Evolutionary conservation across 2,329 filamentous ascomycete species (phyloP).

Genomic region (Cryphonectria radicalis): DNA sequence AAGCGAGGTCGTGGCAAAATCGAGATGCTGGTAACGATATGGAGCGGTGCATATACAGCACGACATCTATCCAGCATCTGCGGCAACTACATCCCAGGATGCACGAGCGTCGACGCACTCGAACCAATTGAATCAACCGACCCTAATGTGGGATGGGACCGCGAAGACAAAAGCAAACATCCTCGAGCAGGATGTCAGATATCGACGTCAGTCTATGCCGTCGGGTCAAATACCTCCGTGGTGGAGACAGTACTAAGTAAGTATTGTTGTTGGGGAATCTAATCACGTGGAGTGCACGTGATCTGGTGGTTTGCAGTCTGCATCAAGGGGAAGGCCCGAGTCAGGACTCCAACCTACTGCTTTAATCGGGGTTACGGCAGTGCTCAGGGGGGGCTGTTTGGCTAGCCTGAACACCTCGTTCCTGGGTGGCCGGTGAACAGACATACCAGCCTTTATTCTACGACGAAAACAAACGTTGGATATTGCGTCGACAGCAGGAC

Average conservation of each 20-base stretch:
- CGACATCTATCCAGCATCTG: not conserved
- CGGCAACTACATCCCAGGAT: not conserved
- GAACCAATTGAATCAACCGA: not conserved
- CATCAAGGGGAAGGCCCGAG: not conserved
- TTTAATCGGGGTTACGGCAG: not conserved
- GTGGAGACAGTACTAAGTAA: not conserved
- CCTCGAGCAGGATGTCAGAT: not conserved
- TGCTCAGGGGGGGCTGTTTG: constrained; percentile 8
- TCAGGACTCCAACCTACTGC: too few relatives aligned
- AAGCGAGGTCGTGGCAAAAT: too few relatives aligned
- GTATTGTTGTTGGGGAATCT: not conserved
- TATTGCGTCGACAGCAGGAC: not conserved
- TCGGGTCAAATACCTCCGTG: too few relatives aligned
- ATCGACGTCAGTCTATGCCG: not conserved
- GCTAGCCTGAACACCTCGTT: constrained; percentile 13
- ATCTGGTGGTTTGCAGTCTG: not conserved
- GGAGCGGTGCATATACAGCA: not conserved
- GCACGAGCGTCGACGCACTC: not conserved
- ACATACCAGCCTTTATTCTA: not conserved
- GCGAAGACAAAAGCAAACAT: not conserved
- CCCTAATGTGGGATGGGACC: not conserved
- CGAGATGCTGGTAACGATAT: not conserved
- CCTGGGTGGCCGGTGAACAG: not conserved
- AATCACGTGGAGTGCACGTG: not conserved
- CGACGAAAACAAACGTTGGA: not conserved